Conservation (phyloP, 2,329 filamentous ascomycete species). For the Aspergillus eucalypticola region DNA sequence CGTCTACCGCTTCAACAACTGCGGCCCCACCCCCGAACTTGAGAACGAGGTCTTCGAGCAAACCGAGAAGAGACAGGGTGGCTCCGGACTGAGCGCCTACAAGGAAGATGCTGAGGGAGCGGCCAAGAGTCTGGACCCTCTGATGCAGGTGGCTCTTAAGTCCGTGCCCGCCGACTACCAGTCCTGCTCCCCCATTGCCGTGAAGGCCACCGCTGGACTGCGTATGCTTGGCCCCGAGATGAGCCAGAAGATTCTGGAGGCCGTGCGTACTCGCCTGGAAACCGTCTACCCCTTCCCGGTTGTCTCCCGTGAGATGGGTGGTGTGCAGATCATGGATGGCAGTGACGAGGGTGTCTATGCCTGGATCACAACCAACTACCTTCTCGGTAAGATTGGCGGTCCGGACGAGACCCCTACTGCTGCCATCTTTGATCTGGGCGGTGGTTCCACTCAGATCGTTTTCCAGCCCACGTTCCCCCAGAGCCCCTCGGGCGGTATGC, state of each 20-base stretch:
- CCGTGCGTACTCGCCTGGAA: conserved; percentile 82
- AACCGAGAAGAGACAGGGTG: conserved; percentile 80
- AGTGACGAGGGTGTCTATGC: conserved; percentile 97
- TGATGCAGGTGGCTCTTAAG: conserved; percentile 83
- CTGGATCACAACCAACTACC: conserved; percentile 99
- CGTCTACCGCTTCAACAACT: conserved; percentile 99
- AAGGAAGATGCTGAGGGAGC: conserved; percentile 82
- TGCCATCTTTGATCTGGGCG: conserved; percentile 92
- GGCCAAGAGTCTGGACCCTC: conserved; percentile 81
- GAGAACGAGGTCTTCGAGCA: conserved; percentile 91
- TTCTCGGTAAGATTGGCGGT: conserved; percentile 94
- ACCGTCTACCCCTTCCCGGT: conserved; percentile 92
- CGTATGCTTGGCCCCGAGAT: conserved; percentile 80
- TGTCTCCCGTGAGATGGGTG: conserved; percentile 78
- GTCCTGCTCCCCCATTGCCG: conserved; percentile 89
- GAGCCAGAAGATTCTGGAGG: conserved; percentile 79
- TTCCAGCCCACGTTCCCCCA: conserved; percentile 92
- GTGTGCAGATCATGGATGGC: conserved; percentile 96
- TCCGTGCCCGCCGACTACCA: conserved; percentile 86
- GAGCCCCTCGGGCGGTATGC: conserved; percentile 72
- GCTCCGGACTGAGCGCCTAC: conserved; percentile 82
- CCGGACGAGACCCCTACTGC: conserved; percentile 88
- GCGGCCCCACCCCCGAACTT: conserved; percentile 88
- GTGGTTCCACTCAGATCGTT: conserved; percentile 96
- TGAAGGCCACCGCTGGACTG: conserved; percentile 94